Base-by-base conservation (phyloP, 1,139 yeast species). In the Magnusiomyces suaveolens region DNA sequence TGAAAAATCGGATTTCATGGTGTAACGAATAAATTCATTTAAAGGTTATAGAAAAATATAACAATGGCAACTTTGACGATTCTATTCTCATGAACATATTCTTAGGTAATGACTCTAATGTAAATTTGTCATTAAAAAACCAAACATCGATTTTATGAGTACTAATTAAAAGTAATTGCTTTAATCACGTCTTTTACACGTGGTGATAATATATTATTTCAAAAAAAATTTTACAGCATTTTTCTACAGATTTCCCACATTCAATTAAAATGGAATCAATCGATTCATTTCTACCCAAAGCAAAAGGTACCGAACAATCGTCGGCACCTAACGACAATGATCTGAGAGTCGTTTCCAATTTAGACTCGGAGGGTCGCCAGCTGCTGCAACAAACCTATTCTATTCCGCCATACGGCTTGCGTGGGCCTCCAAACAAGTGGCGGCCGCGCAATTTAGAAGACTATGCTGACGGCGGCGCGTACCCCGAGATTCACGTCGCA, bases 391-490 rank as follows among this genome's bases (percentile, higher is more conserved):
- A 55, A 46, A 54, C 54, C 8, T 55, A 51, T 33, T 52, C 57
- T 3, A 59, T 62, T 39, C 72, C 72, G 4, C 57, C 66, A 1
- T 69, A 69, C 52, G 72, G 72, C 2, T 47, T 58, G n/a, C 59
- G 72, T 38, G 46, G 51, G 2, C 32, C 26, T 3, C 25, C 46
- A 2, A 52, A 52, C 26, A 60, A 60, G 23, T 69, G 72, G 71
- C 55, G 58, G 29, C 72, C 72, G 10, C 52, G 57, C 2, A 41
- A 57, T 1, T 56, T 51, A 12, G 66, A 62, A 18, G 72, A 69
- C 49, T 69, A 60, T 57, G 72, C 66, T 21, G 72, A 69, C 55
- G 72, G 72, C 20, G 72, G 72, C 16, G 71, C 72, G 52, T 64
- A 60, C 52, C 72, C 72, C 1, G 72, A 69, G 54, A 63, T 69